These are phyloP conservation scores for Backusella liffmaniae DNA, from an alignment of 192 early-diverging fungal genomes.

Conservation along the genomic window DNA sequence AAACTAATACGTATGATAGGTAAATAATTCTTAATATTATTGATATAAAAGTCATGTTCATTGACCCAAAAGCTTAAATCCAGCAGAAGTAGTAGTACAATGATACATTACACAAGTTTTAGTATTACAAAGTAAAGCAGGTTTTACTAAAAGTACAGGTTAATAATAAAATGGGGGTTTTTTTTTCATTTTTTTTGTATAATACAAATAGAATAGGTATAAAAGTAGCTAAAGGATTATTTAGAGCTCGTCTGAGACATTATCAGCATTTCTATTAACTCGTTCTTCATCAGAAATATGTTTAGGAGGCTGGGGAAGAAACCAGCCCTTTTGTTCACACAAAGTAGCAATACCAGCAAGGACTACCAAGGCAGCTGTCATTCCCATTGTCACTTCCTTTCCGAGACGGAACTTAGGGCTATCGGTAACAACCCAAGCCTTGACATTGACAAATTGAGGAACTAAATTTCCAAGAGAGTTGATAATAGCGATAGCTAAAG, in stretches of 20 bases:
- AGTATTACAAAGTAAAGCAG: not conserved
- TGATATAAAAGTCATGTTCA: not conserved
- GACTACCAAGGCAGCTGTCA: not conserved
- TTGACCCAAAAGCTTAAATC: not conserved
- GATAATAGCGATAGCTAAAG: conserved; percentile 26
- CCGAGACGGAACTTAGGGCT: conserved; percentile 17
- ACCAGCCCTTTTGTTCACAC: not conserved
- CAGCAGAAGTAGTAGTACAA: not conserved
- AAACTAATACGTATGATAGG: too few species aligned
- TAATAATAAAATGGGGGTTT: not conserved
- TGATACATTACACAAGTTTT: not conserved
- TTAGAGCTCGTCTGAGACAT: not conserved
- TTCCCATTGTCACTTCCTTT: conserved; percentile 6
- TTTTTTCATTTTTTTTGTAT: not conserved
- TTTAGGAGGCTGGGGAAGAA: not conserved
- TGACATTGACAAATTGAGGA: conserved; percentile 27
- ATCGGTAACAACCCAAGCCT: conserved; percentile 13
- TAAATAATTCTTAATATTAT: not conserved
- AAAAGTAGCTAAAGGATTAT: not conserved
- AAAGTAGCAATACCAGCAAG: not conserved
- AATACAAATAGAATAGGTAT: not conserved
- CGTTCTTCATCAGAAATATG: conserved; percentile 4
- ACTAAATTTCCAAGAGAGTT: conserved; percentile 28
- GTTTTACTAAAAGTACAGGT: not conserved
- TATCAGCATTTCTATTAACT: not conserved